These are phyloP conservation scores for Datisca glomerata DNA, from an alignment of 306 rosid species.

Conservation along the genomic window DNA sequence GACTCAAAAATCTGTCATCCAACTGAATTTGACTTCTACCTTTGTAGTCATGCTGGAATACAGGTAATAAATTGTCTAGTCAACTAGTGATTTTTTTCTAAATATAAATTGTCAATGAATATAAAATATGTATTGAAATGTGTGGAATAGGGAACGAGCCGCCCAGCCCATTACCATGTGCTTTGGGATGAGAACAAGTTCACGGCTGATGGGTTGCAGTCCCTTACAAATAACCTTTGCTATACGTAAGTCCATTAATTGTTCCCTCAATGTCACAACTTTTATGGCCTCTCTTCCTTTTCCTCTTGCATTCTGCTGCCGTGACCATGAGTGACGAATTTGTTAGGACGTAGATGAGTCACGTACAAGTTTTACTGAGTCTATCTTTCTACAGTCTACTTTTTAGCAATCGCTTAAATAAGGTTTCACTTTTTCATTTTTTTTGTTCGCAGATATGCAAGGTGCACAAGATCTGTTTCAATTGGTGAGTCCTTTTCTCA, in stretches of 20 bases:
- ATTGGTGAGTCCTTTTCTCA: slow-evolving; percentile 43
- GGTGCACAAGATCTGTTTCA: slow-evolving; percentile 91
- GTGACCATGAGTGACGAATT: too few species aligned
- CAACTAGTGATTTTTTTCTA: not conserved
- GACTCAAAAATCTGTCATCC: slow-evolving; percentile 98
- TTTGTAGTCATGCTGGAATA: slow-evolving; percentile 93
- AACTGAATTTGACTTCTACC: slow-evolving; percentile 83
- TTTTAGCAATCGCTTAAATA: not conserved
- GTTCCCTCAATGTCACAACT: not conserved
- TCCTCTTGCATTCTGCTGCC: not conserved
- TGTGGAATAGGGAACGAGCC: slow-evolving; percentile 81
- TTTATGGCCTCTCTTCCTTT: not conserved
- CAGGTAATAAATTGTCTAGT: slow-evolving; percentile 35
- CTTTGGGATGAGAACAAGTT: slow-evolving; percentile 94
- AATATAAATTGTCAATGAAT: not conserved
- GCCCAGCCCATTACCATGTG: slow-evolving; percentile 96
- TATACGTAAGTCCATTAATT: slow-evolving; percentile 58
- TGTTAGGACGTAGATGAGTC: too few species aligned
- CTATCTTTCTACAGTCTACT: not conserved
- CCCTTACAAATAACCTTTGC: slow-evolving; percentile 78
- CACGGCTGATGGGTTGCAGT: slow-evolving; percentile 79
- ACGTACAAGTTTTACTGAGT: too few species aligned
- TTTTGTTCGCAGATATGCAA: slow-evolving; percentile 88
- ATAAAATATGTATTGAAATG: not conserved
- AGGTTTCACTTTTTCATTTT: slow-evolving; percentile 2